These are phyloP conservation scores for Cercophora sp. DNA, from an alignment of 495 filamentous ascomycete genomes.

Conservation along the genomic window DNA sequence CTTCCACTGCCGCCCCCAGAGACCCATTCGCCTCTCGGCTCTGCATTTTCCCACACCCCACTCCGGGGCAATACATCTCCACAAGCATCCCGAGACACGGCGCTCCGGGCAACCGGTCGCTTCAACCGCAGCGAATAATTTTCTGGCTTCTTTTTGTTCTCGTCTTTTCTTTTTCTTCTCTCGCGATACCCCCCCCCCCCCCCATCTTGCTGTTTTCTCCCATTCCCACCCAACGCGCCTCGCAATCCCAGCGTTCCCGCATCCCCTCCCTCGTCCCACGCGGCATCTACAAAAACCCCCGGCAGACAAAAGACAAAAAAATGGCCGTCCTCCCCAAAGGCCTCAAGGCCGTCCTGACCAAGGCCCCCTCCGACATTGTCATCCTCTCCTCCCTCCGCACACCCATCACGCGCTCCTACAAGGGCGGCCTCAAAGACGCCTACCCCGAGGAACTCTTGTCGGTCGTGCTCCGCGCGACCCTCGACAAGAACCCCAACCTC, in stretches of 20 bases:
- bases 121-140: no score
- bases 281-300: neutral
- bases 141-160: neutral
- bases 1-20: constrained; percentile 21
- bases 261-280: neutral
- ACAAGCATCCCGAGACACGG: neutral
- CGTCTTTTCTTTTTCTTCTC: constrained; percentile 8
- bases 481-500: constrained; percentile 70
- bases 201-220: no score
- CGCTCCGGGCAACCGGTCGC: no score
- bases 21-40: constrained; percentile 12
- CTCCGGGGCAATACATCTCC: constrained; percentile 16
- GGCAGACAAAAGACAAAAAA: neutral
- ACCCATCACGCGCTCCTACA: constrained; percentile 74
- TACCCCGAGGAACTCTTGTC: constrained; percentile 87
- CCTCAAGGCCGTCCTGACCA: constrained; percentile 72
- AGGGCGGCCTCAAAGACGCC: constrained; percentile 80
- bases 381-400: constrained; percentile 87
- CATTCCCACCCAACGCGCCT: no score
- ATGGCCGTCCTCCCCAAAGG: constrained; percentile 46
- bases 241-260: neutral
- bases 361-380: constrained; percentile 76
- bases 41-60: constrained; percentile 20
- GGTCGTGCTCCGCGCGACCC: constrained; percentile 75
- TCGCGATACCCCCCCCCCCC: no score